phyloP scores from a whole-genome alignment of 257 asterid genomes.

The Solanum chiquidenum region DNA sequence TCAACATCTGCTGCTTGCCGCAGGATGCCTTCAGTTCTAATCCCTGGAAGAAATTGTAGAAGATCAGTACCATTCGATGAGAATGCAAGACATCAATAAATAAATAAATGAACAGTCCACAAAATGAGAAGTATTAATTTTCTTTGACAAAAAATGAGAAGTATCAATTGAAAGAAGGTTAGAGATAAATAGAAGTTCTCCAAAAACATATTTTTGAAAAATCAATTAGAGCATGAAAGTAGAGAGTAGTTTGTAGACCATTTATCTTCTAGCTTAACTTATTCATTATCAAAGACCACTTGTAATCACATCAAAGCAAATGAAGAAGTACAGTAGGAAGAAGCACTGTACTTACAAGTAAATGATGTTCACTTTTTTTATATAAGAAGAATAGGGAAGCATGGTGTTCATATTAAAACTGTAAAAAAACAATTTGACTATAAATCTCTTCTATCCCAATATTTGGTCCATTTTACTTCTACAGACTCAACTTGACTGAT shows the following conservation, averaged over 20 bases:
- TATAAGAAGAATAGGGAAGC: neutral
- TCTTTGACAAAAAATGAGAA: neutral
- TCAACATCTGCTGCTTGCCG: conserved; percentile 99
- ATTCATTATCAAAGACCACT: neutral
- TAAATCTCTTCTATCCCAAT: neutral
- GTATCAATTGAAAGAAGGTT: neutral
- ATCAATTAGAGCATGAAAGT: neutral
- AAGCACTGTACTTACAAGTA: neutral
- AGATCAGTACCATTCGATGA: conserved; percentile 14
- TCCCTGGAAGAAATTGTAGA: conserved; percentile 39
- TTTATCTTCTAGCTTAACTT: neutral
- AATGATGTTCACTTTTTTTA: neutral
- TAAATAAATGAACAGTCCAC: neutral
- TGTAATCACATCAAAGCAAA: neutral
- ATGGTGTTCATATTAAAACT: neutral
- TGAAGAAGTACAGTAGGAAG: neutral
- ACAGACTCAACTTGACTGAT: neutral
- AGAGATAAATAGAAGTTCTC: neutral
- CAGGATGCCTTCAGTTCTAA: conserved; percentile 83
- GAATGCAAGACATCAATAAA: neutral
- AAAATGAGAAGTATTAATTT: neutral
- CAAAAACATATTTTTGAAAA: neutral
- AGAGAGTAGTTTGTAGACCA: neutral
- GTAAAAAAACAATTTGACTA: neutral
- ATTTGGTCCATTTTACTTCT: neutral